Evolutionary conservation across 2,329 filamentous ascomycete species (phyloP).

Genomic region (Penicillium corylophilum): DNA sequence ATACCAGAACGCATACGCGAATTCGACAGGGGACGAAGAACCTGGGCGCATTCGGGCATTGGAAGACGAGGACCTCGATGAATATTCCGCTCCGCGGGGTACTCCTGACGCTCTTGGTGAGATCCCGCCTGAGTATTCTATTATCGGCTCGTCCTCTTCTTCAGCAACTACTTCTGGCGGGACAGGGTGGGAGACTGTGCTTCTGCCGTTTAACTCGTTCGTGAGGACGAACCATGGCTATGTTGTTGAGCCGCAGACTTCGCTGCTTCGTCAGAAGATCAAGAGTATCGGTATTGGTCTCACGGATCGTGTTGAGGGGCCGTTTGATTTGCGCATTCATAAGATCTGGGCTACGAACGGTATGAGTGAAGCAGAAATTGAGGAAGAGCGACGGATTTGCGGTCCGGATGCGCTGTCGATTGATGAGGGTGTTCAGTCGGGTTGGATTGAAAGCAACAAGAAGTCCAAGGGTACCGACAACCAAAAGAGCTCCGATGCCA

Average conservation of each 20-base stretch:
- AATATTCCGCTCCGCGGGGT: not conserved
- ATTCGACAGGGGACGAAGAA: conserved; percentile 13
- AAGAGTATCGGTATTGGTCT: conserved; percentile 81
- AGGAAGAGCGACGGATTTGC: conserved; percentile 43
- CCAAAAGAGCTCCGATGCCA: conserved; percentile 25
- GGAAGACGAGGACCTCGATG: not conserved
- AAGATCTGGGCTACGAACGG: conserved; percentile 89
- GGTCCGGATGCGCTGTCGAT: conserved; percentile 39
- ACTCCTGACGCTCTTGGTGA: conserved; percentile 41
- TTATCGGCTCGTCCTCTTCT: conserved; percentile 32
- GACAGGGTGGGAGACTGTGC: conserved; percentile 91
- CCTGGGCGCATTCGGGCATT: not conserved
- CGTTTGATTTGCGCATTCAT: conserved; percentile 83
- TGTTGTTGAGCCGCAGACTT: conserved; percentile 88
- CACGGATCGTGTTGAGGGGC: conserved; percentile 83
- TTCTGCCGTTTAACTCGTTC: conserved; percentile 88
- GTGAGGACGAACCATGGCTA: conserved; percentile 91
- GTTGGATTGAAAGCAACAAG: conserved; percentile 22
- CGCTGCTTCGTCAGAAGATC: conserved; percentile 83
- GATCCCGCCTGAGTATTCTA: conserved; percentile 35
- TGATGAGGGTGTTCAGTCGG: conserved; percentile 35
- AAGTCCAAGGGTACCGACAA: conserved; percentile 5
- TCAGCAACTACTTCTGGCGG: conserved; percentile 59
- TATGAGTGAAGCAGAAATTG: conserved; percentile 40
- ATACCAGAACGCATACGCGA: conserved; percentile 13